phyloP scores from a whole-genome alignment of 495 filamentous ascomycete species.

The Oidiodendron maius region DNA sequence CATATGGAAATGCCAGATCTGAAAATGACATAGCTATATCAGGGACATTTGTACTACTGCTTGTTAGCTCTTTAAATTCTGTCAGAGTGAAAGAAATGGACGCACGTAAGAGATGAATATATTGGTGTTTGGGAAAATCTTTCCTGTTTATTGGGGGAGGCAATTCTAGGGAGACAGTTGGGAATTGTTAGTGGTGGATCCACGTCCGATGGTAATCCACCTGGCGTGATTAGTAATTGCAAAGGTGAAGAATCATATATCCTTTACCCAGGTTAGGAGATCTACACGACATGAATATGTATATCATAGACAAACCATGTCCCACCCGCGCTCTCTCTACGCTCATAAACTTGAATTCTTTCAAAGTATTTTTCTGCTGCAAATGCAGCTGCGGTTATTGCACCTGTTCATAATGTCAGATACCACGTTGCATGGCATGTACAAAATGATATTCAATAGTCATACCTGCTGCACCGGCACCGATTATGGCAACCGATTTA shows the following conservation, averaged over 20 bases:
- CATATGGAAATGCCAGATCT: constrained; percentile 39
- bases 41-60: constrained; percentile 40
- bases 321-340: constrained; percentile 37
- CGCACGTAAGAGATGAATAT: constrained; percentile 40
- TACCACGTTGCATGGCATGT: not conserved
- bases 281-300: not conserved
- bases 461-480: constrained; percentile 43
- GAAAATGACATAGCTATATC: constrained; percentile 46
- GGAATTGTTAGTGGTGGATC: constrained; percentile 39
- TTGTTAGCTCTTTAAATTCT: not conserved
- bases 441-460: constrained; percentile 2
- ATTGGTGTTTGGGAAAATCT: constrained; percentile 39
- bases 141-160: constrained; percentile 32
- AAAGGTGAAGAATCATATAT: constrained; percentile 37
- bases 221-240: constrained; percentile 27
- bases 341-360: constrained; percentile 42
- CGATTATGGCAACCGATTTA: constrained; percentile 45
- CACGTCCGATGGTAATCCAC: constrained; percentile 30
- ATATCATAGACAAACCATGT: constrained; percentile 33
- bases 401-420: constrained; percentile 25
- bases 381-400: constrained; percentile 37
- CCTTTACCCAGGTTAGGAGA: constrained; percentile 25
- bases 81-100: not conserved
- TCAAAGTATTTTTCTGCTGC: constrained; percentile 43
- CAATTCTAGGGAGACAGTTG: constrained; percentile 28